Evolutionary conservation across 805 yeast species (phyloP).

Genomic region (Sungouiozyma intestinalis): DNA sequence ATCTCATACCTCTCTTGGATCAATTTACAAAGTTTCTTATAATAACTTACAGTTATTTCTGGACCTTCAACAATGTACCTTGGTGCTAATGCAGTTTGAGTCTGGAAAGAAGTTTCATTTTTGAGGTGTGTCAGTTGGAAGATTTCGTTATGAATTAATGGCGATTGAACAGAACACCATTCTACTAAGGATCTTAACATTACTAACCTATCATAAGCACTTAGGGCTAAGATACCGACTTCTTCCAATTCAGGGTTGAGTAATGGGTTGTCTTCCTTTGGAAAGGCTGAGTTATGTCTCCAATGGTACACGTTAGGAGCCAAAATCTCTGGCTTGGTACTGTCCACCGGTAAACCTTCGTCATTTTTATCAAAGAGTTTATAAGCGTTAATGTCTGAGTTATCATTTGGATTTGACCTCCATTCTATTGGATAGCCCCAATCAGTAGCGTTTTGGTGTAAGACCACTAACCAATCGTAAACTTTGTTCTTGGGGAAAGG

Average conservation of each 20-base stretch:
- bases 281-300: constrained; percentile 5
- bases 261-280: constrained; percentile 11
- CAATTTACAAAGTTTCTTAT: constrained; percentile 12
- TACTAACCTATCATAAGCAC: constrained; percentile 12
- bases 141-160: constrained; percentile 14
- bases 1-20: constrained; percentile 12
- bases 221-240: constrained; percentile 13
- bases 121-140: constrained; percentile 16
- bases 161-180: constrained; percentile 17
- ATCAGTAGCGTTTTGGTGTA: constrained; percentile 9
- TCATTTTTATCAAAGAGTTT: constrained; percentile 9
- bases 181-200: constrained; percentile 11
- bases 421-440: constrained; percentile 25
- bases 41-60: constrained; percentile 8
- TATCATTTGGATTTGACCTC: constrained; percentile 6
- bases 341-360: constrained; percentile 9
- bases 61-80: constrained; percentile 15
- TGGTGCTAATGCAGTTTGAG: constrained; percentile 18
- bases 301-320: constrained; percentile 12
- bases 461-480: constrained; percentile 6
- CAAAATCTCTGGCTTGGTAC: constrained; percentile 11
- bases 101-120: constrained; percentile 17
- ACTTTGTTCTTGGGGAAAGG: constrained; percentile 8
- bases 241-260: constrained; percentile 10
- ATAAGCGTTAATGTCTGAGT: not conserved